Conservation (phyloP, 2,329 filamentous ascomycete species). For the Phaeomoniella chlamydospora region DNA sequence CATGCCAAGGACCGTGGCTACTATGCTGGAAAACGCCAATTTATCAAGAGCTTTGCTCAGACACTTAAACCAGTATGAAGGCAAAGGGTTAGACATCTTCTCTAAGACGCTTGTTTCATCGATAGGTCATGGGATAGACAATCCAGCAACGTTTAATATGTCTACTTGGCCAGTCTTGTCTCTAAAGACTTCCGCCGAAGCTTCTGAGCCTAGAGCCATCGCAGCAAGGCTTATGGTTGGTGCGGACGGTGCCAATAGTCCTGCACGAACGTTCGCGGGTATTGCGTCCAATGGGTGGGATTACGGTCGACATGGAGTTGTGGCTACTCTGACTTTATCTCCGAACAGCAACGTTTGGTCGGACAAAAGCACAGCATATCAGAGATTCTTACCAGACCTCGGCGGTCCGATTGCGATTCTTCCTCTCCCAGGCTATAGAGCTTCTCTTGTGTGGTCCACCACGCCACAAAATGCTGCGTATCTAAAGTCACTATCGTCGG, state of each 20-base stretch:
- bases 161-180: slow-evolving; percentile 77
- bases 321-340: slow-evolving; percentile 64
- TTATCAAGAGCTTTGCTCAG: slow-evolving; percentile 64
- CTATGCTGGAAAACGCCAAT: slow-evolving; percentile 94
- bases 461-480: slow-evolving; percentile 64
- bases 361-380: slow-evolving; percentile 64
- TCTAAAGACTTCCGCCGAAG: slow-evolving; percentile 29
- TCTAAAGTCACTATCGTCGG: slow-evolving; percentile 58
- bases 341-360: slow-evolving; percentile 10
- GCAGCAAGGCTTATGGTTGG: slow-evolving; percentile 77
- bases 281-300: slow-evolving; percentile 86
- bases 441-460: slow-evolving; percentile 90
- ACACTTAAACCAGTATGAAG: slow-evolving; percentile 50
- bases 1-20: slow-evolving; percentile 56
- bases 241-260: slow-evolving; percentile 88
- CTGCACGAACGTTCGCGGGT: slow-evolving; percentile 75
- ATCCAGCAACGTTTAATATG: slow-evolving; percentile 57
- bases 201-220: slow-evolving; percentile 32
- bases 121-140: slow-evolving; percentile 59
- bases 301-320: slow-evolving; percentile 78
- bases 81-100: slow-evolving; percentile 46
- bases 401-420: slow-evolving; percentile 77
- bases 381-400: slow-evolving; percentile 75
- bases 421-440: slow-evolving; percentile 67
- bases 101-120: slow-evolving; percentile 63